phyloP scores from a whole-genome alignment of 164 flowering plant genomes.

The Berberis thunbergii region DNA sequence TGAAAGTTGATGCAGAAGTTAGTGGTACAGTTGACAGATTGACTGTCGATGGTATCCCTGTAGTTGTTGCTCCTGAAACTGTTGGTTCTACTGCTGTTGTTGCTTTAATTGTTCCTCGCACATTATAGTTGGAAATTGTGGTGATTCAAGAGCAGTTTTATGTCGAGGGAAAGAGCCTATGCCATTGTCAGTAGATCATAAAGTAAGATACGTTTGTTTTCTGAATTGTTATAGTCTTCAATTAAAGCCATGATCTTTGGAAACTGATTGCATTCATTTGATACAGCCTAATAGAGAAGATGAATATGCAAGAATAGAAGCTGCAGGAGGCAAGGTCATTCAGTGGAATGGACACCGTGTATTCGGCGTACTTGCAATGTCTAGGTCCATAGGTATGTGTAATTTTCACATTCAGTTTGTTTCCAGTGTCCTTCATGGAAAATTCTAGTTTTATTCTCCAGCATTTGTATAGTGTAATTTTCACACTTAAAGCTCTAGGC shows the following conservation, averaged over 20 bases:
- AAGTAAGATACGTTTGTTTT: conserved; percentile 37
- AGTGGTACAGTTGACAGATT: conserved; percentile 25
- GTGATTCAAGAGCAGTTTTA: conserved; percentile 93
- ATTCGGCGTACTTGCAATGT: conserved; percentile 83
- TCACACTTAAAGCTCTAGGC: too few species aligned
- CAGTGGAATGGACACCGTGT: conserved; percentile 88
- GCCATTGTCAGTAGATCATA: conserved; percentile 77
- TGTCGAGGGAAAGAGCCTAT: conserved; percentile 80
- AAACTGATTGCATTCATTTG: conserved; percentile 5
- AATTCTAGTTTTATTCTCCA: too few species aligned
- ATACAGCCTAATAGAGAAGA: conserved; percentile 85
- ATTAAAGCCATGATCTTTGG: not conserved
- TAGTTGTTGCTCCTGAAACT: conserved; percentile 68
- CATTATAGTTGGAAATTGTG: conserved; percentile 83
- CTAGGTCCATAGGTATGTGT: conserved; percentile 22
- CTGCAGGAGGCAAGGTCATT: conserved; percentile 86
- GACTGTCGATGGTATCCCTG: conserved; percentile 13
- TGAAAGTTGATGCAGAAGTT: conserved; percentile 59
- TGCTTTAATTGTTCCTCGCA: conserved; percentile 73
- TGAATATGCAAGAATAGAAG: conserved; percentile 82
- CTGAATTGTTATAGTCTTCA: not conserved
- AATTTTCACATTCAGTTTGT: too few species aligned
- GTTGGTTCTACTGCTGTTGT: conserved; percentile 95
- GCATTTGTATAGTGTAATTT: too few species aligned
- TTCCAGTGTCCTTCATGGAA: too few species aligned